Evolutionary conservation across 345 rosid species (phyloP).

Genomic region (Dipteronia dyeriana): DNA sequence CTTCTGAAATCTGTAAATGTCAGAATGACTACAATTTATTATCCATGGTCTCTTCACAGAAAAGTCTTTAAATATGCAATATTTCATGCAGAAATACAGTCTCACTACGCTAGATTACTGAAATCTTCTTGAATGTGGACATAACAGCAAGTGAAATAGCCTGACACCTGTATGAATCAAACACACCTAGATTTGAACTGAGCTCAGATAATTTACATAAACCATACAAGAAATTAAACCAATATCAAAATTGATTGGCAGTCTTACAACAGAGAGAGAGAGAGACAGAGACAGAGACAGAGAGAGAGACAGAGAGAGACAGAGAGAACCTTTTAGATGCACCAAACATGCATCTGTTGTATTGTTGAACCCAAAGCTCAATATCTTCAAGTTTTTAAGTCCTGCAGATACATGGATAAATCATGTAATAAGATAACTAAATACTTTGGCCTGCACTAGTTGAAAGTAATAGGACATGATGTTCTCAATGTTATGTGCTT

Average conservation of each 20-base stretch:
- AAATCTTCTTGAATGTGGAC: background rate
- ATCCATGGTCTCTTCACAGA: background rate
- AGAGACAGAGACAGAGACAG: background rate
- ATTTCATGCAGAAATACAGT: background rate
- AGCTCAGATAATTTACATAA: background rate
- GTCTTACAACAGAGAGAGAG: background rate
- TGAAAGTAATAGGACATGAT: background rate
- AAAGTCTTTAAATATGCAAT: background rate
- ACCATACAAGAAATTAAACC: background rate
- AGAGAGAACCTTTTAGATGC: conserved; percentile 52
- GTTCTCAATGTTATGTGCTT: background rate
- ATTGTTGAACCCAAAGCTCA: conserved; percentile 56
- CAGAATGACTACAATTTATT: background rate
- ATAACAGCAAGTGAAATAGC: background rate
- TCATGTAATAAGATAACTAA: conserved; percentile 6
- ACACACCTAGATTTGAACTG: background rate
- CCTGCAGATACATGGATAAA: conserved; percentile 31
- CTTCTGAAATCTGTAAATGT: background rate
- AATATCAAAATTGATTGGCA: background rate
- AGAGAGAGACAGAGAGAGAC: background rate
- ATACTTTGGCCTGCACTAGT: background rate
- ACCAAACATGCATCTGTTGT: conserved; percentile 56
- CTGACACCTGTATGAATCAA: background rate
- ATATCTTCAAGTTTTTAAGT: conserved; percentile 45
- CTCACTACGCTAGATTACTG: background rate